These are phyloP conservation scores for Solanum acaule DNA, from an alignment of 257 asterid genomes.

Conservation along the genomic window DNA sequence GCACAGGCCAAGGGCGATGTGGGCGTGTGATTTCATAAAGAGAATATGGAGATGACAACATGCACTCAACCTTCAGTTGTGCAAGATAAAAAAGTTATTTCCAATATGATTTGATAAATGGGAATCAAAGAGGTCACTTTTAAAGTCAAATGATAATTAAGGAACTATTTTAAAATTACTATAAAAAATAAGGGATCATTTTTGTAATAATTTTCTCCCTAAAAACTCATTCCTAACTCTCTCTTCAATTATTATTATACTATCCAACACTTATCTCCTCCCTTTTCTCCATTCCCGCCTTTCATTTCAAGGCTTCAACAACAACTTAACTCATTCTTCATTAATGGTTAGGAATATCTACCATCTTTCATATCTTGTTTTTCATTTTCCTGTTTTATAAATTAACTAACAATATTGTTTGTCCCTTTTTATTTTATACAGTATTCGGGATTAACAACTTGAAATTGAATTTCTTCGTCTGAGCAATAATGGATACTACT, in stretches of 20 bases:
- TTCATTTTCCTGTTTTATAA: neutral
- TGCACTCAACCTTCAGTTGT: too few species aligned
- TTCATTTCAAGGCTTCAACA: neutral
- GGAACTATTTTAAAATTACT: neutral
- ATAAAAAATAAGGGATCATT: neutral
- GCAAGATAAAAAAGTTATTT: too few species aligned
- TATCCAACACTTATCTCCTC: neutral
- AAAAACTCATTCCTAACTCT: neutral
- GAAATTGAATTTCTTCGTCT: neutral
- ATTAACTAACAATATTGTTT: neutral
- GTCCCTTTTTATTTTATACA: neutral
- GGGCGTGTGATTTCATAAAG: too few species aligned
- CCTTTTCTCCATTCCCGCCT: neutral
- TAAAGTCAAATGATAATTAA: neutral
- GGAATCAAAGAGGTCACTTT: fast-evolving
- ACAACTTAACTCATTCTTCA: neutral
- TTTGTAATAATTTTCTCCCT: neutral
- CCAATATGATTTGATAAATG: too few species aligned
- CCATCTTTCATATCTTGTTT: neutral
- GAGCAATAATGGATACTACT: neutral
- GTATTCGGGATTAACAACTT: neutral
- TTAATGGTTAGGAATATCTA: neutral
- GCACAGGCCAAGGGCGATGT: too few species aligned
- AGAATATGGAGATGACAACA: too few species aligned
- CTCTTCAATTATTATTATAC: neutral